Evolutionary conservation across 805 yeast species (phyloP).

Genomic region (Teunomyces stri): DNA sequence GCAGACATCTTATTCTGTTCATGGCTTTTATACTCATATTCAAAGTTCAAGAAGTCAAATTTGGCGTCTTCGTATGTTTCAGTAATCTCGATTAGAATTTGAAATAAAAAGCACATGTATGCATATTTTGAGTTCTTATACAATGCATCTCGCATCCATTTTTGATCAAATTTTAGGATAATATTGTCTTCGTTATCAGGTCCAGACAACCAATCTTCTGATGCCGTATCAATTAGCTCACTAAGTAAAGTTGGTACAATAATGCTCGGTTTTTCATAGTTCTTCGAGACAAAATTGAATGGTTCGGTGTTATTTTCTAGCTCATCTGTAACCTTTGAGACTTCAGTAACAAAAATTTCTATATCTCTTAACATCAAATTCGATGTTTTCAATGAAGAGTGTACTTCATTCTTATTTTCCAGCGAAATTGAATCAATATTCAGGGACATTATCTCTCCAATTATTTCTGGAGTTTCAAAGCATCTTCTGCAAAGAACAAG

Average conservation of each 20-base stretch:
- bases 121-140: conserved; percentile 42
- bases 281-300: not conserved
- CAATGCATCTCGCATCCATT: too few species aligned
- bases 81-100: conserved; percentile 64
- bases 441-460: not conserved
- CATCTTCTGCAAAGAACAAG: not conserved
- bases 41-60: conserved; percentile 72
- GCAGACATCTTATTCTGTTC: too few species aligned
- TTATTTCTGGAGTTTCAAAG: not conserved
- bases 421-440: not conserved
- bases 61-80: conserved; percentile 79
- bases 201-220: conserved; percentile 10
- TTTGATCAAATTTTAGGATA: not conserved
- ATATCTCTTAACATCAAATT: not conserved
- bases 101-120: conserved; percentile 66
- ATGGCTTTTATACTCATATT: too few species aligned
- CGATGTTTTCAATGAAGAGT: not conserved
- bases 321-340: not conserved
- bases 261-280: not conserved
- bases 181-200: conserved; percentile 2
- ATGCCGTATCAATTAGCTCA: conserved; percentile 1
- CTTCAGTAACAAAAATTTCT: not conserved
- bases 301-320: not conserved
- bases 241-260: conserved; percentile 19
- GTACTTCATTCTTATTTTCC: not conserved